Conservation (phyloP, 495 filamentous ascomycete genomes). For the Pseudomonodictys pantanalensis region DNA sequence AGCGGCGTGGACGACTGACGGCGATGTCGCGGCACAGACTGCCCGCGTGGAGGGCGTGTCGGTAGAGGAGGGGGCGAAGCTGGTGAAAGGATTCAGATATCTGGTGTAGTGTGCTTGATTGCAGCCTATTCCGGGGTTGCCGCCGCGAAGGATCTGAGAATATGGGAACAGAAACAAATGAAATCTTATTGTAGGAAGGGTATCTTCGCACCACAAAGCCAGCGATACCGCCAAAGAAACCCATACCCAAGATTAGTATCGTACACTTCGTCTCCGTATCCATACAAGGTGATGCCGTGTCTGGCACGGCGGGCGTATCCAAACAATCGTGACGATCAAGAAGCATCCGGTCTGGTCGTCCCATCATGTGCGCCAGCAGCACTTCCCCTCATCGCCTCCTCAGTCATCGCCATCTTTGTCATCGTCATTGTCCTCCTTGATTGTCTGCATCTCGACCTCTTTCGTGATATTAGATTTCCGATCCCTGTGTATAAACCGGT, state of each 20-base stretch:
- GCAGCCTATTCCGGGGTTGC: too few species aligned
- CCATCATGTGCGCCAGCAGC: too few species aligned
- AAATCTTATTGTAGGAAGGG: too few species aligned
- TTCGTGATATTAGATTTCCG: constrained; percentile 45
- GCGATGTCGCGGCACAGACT: constrained; percentile 11
- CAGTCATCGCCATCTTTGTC: constrained; percentile 14
- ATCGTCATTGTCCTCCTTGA: constrained; percentile 32
- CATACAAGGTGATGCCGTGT: neutral
- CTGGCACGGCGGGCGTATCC: too few species aligned
- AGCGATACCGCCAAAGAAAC: too few species aligned
- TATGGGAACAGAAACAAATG: too few species aligned
- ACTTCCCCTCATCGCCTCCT: neutral
- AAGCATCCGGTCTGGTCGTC: too few species aligned
- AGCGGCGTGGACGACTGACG: constrained; percentile 3
- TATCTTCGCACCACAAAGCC: too few species aligned
- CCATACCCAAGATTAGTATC: too few species aligned
- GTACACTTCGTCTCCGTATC: too few species aligned
- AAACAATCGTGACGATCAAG: too few species aligned
- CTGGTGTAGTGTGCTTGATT: constrained; percentile 6
- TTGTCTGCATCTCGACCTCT: constrained; percentile 40
- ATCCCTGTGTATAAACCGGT: constrained; percentile 62
- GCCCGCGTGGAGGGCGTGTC: constrained; percentile 7
- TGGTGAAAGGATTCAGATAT: constrained; percentile 16
- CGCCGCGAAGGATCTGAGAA: too few species aligned
- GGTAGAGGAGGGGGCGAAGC: constrained; percentile 8